Conservation (phyloP, 2,329 filamentous ascomycete genomes). For the Lachnellula occidentalis region DNA sequence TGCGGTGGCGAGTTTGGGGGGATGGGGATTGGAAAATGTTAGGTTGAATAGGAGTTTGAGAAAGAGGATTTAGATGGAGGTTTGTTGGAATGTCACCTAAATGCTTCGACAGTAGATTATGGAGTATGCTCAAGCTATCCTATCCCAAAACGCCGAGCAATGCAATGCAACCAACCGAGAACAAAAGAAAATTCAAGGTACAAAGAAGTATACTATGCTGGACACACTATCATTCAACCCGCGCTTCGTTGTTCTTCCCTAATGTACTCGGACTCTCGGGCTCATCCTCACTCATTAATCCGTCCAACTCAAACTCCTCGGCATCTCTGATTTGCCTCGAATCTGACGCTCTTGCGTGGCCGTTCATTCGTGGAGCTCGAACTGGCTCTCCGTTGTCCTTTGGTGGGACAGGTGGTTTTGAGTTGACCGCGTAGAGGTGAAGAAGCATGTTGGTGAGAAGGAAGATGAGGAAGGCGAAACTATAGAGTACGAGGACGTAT, state of each 20-base stretch:
- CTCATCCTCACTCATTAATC: conserved; percentile 83
- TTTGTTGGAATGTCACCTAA: too few species aligned
- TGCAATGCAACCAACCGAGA: not conserved
- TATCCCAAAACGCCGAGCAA: not conserved
- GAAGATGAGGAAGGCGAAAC: conserved; percentile 83
- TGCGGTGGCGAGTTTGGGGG: not conserved
- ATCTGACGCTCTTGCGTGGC: conserved; percentile 37
- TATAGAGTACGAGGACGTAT: conserved; percentile 88
- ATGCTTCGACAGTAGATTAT: too few species aligned
- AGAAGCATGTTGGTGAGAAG: conserved; percentile 86
- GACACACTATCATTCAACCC: conserved; percentile 15
- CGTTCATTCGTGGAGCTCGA: conserved; percentile 25
- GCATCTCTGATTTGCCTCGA: conserved; percentile 67
- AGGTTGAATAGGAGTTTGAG: too few species aligned
- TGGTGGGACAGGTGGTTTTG: conserved; percentile 35
- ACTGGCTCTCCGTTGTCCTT: conserved; percentile 25
- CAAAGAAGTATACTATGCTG: too few species aligned
- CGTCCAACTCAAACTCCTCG: conserved; percentile 90
- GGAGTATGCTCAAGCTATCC: not conserved
- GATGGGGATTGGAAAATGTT: not conserved
- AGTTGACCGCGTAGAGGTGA: conserved; percentile 66
- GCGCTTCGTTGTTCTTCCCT: conserved; percentile 38
- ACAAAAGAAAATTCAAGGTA: not conserved
- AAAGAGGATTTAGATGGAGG: too few species aligned
- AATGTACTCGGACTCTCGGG: conserved; percentile 45